phyloP scores from a whole-genome alignment of 1,284 basidiomycete genomes.

The Malassezia obtusa region DNA sequence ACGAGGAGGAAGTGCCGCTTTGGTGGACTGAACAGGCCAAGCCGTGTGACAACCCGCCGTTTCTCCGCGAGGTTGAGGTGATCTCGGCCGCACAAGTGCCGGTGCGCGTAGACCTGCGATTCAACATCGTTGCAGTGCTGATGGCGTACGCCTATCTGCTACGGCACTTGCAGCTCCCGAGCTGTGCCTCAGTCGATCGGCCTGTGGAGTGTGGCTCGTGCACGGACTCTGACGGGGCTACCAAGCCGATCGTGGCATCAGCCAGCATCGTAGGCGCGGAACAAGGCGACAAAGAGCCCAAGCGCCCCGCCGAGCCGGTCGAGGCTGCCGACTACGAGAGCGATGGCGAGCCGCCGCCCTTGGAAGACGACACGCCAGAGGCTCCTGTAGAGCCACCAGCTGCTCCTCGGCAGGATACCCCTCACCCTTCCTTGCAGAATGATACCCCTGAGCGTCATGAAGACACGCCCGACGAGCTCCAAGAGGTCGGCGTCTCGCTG shows the following conservation, averaged over 20 bases:
- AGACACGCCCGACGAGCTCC: not conserved
- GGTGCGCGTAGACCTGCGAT: slow-evolving; percentile 2
- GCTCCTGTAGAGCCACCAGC: not conserved
- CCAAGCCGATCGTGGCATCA: too few species aligned
- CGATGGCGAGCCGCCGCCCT: slow-evolving; percentile 6
- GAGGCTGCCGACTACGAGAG: not conserved
- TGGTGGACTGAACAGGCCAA: not conserved
- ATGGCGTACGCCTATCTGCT: slow-evolving; percentile 29
- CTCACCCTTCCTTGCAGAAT: not conserved
- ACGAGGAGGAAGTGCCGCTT: not conserved
- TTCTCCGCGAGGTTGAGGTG: slow-evolving; percentile 4
- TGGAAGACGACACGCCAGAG: not conserved
- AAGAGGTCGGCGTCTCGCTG: not conserved
- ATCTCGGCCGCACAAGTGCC: not conserved
- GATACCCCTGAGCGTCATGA: too few species aligned
- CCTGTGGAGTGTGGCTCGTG: too few species aligned
- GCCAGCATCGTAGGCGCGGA: too few species aligned
- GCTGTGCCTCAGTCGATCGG: slow-evolving; percentile 15
- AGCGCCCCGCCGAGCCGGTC: too few species aligned
- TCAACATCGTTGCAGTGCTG: slow-evolving; percentile 2
- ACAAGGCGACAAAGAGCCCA: too few species aligned
- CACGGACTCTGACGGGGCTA: too few species aligned
- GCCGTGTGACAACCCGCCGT: not conserved
- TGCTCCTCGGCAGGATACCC: not conserved
- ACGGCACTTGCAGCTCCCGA: slow-evolving; percentile 20